phyloP scores from a whole-genome alignment of 305 asterid species.

The Caryopteris hybrid region DNA sequence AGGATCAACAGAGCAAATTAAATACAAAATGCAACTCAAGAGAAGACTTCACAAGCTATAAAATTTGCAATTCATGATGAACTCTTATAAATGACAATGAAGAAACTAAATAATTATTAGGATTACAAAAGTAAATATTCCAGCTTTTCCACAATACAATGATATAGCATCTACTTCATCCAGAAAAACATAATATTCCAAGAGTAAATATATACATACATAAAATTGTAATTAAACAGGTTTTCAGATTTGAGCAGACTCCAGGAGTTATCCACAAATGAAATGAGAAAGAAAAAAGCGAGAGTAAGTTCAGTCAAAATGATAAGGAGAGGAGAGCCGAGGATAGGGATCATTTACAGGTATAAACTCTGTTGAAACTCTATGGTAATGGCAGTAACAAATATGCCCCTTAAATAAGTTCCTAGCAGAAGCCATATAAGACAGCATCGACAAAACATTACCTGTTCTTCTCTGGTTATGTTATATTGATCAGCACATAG shows the following conservation, averaged over 20 bases:
- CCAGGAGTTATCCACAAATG: background rate
- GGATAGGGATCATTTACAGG: background rate
- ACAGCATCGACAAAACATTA: constrained; percentile 18
- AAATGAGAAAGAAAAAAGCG: background rate
- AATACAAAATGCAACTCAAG: background rate
- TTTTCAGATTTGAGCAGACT: background rate
- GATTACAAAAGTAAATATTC: background rate
- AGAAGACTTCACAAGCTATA: background rate
- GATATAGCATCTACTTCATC: background rate
- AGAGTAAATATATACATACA: background rate
- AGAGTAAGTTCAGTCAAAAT: background rate
- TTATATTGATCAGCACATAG: constrained; percentile 73
- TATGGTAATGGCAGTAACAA: background rate
- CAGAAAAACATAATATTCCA: background rate
- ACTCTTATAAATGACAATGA: background rate
- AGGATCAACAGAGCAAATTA: background rate
- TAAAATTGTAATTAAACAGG: background rate
- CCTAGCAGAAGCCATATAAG: background rate
- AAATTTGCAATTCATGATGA: background rate
- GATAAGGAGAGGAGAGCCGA: background rate
- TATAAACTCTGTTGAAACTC: background rate
- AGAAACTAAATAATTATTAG: background rate
- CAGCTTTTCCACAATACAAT: background rate
- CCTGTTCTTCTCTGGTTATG: constrained; percentile 84
- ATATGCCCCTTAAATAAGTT: background rate